Evolutionary conservation across 1,284 basidiomycete species (phyloP).

Genomic region (Ustilago lituana): DNA sequence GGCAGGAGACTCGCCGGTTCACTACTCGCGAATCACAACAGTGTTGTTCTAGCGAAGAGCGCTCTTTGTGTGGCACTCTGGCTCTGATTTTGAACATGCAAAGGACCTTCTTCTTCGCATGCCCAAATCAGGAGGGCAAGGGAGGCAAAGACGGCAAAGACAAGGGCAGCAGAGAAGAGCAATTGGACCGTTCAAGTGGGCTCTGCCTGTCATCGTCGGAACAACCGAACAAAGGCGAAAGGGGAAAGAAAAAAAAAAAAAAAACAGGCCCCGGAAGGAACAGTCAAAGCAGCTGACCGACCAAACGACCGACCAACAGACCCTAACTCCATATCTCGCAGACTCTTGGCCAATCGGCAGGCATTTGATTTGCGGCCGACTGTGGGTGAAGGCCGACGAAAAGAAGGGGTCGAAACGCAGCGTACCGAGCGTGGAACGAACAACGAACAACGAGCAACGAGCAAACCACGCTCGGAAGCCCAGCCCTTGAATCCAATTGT

Average conservation of each 20-base stretch:
- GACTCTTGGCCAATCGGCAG: slow-evolving; percentile 50
- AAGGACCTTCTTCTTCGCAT: no score
- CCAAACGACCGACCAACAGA: slow-evolving; percentile 1
- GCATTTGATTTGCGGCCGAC: slow-evolving; percentile 36
- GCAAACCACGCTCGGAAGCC: no score
- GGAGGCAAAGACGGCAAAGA: neutral
- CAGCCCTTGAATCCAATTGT: no score
- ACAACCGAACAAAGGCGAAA: slow-evolving; percentile 34
- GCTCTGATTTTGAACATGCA: no score
- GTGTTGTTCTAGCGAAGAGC: no score
- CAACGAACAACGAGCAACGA: no score
- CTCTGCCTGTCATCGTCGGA: slow-evolving; percentile 13
- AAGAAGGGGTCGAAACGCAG: neutral
- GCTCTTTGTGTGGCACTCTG: no score
- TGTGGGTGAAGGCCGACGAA: slow-evolving; percentile 3
- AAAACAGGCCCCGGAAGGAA: neutral
- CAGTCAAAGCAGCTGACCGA: slow-evolving; percentile 35
- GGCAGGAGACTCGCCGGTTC: no score
- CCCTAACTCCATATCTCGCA: slow-evolving; percentile 31
- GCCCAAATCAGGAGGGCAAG: neutral
- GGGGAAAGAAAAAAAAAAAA: neutral
- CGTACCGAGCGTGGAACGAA: slow-evolving; percentile 9
- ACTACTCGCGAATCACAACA: no score
- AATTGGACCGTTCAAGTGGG: no score
- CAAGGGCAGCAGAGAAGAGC: neutral